Evolutionary conservation across 2,329 filamentous ascomycete species (phyloP), one percentile per base, ranked within the genome.

Genomic region (Hirsutella minnesotensis): DNA sequence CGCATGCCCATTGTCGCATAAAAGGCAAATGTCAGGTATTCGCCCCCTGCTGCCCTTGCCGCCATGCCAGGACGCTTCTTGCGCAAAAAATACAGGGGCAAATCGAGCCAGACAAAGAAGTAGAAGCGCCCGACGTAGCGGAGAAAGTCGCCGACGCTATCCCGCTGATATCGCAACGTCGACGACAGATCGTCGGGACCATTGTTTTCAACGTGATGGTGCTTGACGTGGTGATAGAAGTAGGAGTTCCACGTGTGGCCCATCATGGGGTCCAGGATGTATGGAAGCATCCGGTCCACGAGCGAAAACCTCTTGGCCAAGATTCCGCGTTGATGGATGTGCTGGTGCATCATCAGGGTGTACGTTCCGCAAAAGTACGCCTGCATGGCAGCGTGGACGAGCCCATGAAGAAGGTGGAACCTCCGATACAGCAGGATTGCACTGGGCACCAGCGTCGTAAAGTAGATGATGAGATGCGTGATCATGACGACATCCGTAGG

Each of bases 181-280:
- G 82, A 83, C 1, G 80, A 86, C 0, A 88, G 68, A 54, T 90
- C 85, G 38, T 81, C 72, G 0, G 83, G 83, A 0, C 85, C 85
- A 53, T 90, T 90, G 47, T 78, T 81, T 62, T 89, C 85, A 43
- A 89, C 79, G 50, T 90, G 85, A 56, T 90, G 85, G 55, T 88
- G 83, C 66, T 90, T 90, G 56, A 89, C 83, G 54, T 90, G 85
- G 56, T 90, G 85, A 56, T 87, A 89, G 58, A 75, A 90, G 63
- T 90, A 90, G 2, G 80, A 81, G 62, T 90, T 86, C 83, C 83
- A 88, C 0, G 84, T 88, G 55, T 90, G 85, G 10, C 85, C 85
- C 75, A 87, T 83, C 44, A 90, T 62, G 0, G 84, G 84, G 51
- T 88, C 82, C 10, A 77, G 66, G 34, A 89, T 59, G 56, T 87